A percentile compares a stretch with the other conserved stretches of the same genome.
phyloP scores from a whole-genome alignment of 2,329 filamentous ascomycete genomes.

The Epichloe gansuensis region DNA sequence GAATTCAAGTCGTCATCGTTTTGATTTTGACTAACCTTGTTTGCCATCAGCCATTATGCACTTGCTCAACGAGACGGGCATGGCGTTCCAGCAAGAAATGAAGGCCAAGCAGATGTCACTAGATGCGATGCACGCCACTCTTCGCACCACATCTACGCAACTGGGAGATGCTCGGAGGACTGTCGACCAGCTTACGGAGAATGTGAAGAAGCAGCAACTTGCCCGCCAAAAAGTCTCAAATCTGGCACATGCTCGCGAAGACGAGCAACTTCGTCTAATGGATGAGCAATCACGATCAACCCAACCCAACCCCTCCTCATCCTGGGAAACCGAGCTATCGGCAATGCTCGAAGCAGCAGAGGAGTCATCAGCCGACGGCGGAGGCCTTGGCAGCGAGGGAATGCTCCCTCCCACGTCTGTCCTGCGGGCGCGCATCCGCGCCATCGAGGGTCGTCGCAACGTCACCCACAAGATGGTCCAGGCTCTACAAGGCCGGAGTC shows the following conservation, averaged over 20 bases:
- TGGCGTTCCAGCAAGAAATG: conserved; percentile 68
- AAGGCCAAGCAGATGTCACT: conserved; percentile 73
- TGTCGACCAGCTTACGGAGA: conserved; percentile 57
- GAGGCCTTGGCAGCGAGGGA: conserved; percentile 24
- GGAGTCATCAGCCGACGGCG: conserved; percentile 18
- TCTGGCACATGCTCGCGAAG: conserved; percentile 58
- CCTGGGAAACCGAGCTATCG: conserved; percentile 42
- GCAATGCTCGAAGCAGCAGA: conserved; percentile 32
- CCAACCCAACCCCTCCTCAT: conserved; percentile 31
- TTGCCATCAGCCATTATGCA: conserved; percentile 56
- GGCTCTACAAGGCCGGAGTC: conserved; percentile 63
- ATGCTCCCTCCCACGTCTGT: conserved; percentile 45
- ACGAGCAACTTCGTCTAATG: conserved; percentile 44
- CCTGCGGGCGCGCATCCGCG: conserved; percentile 55
- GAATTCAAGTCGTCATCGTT: neutral
- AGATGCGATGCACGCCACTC: conserved; percentile 66
- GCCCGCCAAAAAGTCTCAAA: conserved; percentile 63
- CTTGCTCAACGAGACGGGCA: conserved; percentile 65
- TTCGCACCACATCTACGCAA: conserved; percentile 67
- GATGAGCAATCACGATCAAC: conserved; percentile 28
- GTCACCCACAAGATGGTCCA: conserved; percentile 54
- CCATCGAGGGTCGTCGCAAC: conserved; percentile 56
- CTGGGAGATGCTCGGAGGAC: conserved; percentile 65
- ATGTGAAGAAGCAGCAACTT: conserved; percentile 51
- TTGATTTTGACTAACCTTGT: neutral